Base-by-base conservation (phyloP, 129 eudicot genomes). In the Saussurea involucrata region DNA sequence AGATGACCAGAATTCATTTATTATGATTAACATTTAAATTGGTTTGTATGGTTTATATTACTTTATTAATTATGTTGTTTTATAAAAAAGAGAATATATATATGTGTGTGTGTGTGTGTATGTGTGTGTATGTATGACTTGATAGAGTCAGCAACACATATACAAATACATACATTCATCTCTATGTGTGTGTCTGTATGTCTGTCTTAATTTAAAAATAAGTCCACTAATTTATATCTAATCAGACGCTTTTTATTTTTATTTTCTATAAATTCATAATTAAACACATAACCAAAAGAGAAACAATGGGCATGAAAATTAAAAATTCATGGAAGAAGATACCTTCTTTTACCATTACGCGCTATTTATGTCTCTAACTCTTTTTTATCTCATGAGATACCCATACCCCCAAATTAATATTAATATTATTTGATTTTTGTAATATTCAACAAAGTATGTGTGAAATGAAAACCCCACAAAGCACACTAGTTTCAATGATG, bases 391-490 rank as follows among this genome's bases (percentile, higher is more conserved):
- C 18, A 53, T 5, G 61, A 4, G 22, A n/a, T 17, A 17, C 18
- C 20, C 20, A 6, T 1, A 1, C 22, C 13, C 21, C 17, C 24
- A 9, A 71, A 44, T 24, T 27, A 44, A 40, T 5, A 21, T n/a
- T 53, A 55, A 27, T 24, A 9, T 8, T 53, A 46, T 46, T 15
- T 46, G 2, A 4, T 46, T 15, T 53, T 60, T 11, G 11, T 8
- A 69, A 57, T 69, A 36, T 24, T 68, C 9, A 53, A 53, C 5
- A 53, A 53, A n/a, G 75, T 69, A 34, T 8, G 36, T 53, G 75
- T 21, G 69, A 58, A 55, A 69, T 68, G 44, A 58, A 24, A 46
- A 76, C 69, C 74, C 81, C 68, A 77, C 81, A 66, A 69, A 13
- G 11, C 31, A 58, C 28, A 66, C 25, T 31, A 15, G 61, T 33